These are phyloP conservation scores for Dissophora ornata DNA, from an alignment of 192 early-diverging fungal species.

Conservation along the genomic window DNA sequence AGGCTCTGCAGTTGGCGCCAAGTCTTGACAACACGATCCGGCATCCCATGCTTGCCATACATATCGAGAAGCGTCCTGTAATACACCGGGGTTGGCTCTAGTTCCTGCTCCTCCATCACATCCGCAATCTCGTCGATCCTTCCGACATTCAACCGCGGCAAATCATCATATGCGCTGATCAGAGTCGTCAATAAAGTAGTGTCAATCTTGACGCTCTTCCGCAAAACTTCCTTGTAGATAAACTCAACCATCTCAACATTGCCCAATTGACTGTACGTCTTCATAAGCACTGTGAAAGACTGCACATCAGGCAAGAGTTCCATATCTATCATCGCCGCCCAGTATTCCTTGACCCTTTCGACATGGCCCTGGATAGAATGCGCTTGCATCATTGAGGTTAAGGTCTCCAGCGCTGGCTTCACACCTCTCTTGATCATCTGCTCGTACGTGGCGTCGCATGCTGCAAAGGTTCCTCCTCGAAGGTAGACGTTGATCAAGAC, in stretches of 20 bases:
- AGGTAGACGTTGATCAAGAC: slow-evolving; percentile 41
- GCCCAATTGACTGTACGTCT: slow-evolving; percentile 23
- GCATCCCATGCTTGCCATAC: slow-evolving; percentile 32
- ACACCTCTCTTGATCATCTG: slow-evolving; percentile 29
- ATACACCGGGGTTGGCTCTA: slow-evolving; percentile 33
- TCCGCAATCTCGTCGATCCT: slow-evolving; percentile 30
- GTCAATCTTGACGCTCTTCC: slow-evolving; percentile 12
- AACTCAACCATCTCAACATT: slow-evolving; percentile 53
- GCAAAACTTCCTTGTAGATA: slow-evolving; percentile 39
- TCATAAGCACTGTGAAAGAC: slow-evolving; percentile 37
- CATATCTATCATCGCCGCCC: slow-evolving; percentile 27
- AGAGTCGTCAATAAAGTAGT: slow-evolving; percentile 21
- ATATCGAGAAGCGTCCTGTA: slow-evolving; percentile 24
- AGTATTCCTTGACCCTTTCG: slow-evolving; percentile 34
- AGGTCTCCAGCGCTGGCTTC: slow-evolving; percentile 19
- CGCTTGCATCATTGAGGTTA: slow-evolving; percentile 30
- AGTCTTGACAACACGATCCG: slow-evolving; percentile 37
- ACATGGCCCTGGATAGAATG: slow-evolving; percentile 26
- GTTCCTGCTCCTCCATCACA: slow-evolving; percentile 18
- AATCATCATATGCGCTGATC: slow-evolving; percentile 6
- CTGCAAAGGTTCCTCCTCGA: slow-evolving; percentile 28
- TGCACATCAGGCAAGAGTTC: slow-evolving; percentile 35
- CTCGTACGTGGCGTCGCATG: slow-evolving; percentile 7
- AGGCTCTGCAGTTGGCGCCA: slow-evolving; percentile 23
- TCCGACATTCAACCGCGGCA: slow-evolving; percentile 23